A percentile compares a stretch with the other conserved stretches of the same genome.
Conservation (phyloP, 768 basidiomycete species). For the Boletus insuetus region DNA sequence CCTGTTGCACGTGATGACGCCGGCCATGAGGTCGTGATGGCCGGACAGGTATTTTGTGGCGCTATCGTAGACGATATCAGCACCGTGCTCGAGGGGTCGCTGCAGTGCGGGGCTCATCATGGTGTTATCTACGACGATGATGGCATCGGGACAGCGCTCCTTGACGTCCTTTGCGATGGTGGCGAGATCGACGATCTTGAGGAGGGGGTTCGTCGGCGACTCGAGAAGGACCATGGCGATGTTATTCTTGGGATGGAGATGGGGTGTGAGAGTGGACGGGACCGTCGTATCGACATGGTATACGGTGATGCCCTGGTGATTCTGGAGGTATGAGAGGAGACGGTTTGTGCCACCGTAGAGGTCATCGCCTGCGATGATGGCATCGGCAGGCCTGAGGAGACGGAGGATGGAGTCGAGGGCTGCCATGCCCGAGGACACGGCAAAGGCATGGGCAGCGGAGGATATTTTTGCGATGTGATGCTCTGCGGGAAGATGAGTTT, state of each 20-base stretch:
- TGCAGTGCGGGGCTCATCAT: constrained; percentile 99
- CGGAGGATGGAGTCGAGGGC: constrained; percentile 94
- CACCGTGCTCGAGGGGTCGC: constrained; percentile 91
- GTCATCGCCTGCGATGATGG: constrained; percentile 95
- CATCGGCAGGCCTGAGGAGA: constrained; percentile 91
- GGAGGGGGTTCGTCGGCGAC: constrained; percentile 94
- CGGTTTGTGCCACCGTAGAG: constrained; percentile 98
- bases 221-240: constrained; percentile 96
- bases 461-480: constrained; percentile 98
- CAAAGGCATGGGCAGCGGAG: constrained; percentile 84
- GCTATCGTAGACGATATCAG: constrained; percentile 97
- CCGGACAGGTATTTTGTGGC: constrained; percentile 97
- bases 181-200: constrained; percentile 91
- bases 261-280: constrained; percentile 56
- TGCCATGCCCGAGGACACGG: constrained; percentile 97
- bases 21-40: constrained; percentile 99
- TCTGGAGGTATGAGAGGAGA: constrained; percentile 82
- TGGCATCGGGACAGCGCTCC: constrained; percentile 71
- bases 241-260: constrained; percentile 61
- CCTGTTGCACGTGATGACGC: constrained; percentile 87
- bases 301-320: constrained; percentile 84
- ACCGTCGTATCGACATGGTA: constrained; percentile 93
- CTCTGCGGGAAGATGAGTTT: constrained; percentile 48
- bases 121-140: constrained; percentile 94
- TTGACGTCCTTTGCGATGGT: constrained; percentile 83